phyloP scores from a whole-genome alignment of 108 stramenopile species.

The Fistulifera solaris region DNA sequence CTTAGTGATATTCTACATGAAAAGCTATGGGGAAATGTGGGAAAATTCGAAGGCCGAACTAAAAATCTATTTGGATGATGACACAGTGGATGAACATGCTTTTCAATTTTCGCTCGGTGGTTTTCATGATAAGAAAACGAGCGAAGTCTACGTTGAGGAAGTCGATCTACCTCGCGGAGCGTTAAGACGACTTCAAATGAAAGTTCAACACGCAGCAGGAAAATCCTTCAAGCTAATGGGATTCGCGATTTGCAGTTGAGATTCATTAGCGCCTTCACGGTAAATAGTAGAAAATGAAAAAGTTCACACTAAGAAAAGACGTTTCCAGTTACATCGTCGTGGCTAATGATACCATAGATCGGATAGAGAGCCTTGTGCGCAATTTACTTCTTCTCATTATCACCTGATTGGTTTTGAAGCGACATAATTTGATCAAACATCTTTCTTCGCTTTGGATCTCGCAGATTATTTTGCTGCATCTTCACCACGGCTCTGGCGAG shows the following conservation, averaged over 20 bases:
- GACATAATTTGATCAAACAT: no score
- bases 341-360: no score
- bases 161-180: conserved; percentile 21
- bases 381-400: no score
- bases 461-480: no score
- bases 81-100: neutral
- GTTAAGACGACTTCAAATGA: conserved; percentile 13
- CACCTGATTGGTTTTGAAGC: no score
- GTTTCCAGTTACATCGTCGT: no score
- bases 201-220: conserved; percentile 40
- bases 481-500: no score
- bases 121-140: conserved; percentile 59
- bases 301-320: no score
- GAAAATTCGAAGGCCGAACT: conserved; percentile 27
- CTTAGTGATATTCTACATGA: conserved; percentile 66
- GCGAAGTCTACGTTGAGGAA: conserved; percentile 62
- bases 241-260: conserved; percentile 55
- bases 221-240: conserved; percentile 75
- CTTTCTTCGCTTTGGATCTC: no score
- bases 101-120: conserved; percentile 20
- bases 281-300: no score
- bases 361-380: no score
- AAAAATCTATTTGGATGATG: conserved; percentile 9
- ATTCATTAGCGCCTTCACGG: no score
- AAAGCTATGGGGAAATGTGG: conserved; percentile 74